Conservation (phyloP, 441 rosid genomes). For the Populus hybrid region DNA sequence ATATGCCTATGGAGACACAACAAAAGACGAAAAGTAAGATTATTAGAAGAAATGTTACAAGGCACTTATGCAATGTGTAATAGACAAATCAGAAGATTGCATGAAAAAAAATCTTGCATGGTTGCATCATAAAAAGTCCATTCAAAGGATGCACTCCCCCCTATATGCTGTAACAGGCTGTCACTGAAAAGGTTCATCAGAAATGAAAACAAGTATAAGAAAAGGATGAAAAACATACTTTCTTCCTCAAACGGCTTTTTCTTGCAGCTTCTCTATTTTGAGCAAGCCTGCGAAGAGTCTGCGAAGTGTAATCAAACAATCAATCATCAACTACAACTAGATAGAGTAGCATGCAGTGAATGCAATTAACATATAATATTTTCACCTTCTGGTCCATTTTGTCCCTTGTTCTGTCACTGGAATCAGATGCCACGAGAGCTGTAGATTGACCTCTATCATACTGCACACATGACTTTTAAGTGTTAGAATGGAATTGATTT, state of each 20-base stretch:
- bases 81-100: not conserved
- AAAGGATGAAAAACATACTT: conserved; percentile 35
- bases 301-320: conserved; percentile 34
- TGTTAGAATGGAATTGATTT: conserved; percentile 18
- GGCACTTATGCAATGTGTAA: not conserved
- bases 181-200: not conserved
- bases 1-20: conserved; percentile 58
- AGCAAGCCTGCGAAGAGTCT: conserved; percentile 99
- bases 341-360: conserved; percentile 1
- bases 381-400: conserved; percentile 92
- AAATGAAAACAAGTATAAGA: not conserved
- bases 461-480: conserved; percentile 38
- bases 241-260: conserved; percentile 95
- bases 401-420: conserved; percentile 86
- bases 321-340: conserved; percentile 14
- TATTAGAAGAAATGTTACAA: not conserved
- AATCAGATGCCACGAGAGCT: conserved; percentile 59
- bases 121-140: not conserved
- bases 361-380: conserved; percentile 8
- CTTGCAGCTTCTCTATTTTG: conserved; percentile 99
- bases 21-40: conserved; percentile 10
- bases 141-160: not conserved
- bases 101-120: not conserved
- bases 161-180: not conserved
- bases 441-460: conserved; percentile 55